Percentiles rank a stretch among this genome's conserved stretches.
Evolutionary conservation across 1,284 basidiomycete genomes (phyloP).

Genomic region (Pseudozyma sp.): DNA sequence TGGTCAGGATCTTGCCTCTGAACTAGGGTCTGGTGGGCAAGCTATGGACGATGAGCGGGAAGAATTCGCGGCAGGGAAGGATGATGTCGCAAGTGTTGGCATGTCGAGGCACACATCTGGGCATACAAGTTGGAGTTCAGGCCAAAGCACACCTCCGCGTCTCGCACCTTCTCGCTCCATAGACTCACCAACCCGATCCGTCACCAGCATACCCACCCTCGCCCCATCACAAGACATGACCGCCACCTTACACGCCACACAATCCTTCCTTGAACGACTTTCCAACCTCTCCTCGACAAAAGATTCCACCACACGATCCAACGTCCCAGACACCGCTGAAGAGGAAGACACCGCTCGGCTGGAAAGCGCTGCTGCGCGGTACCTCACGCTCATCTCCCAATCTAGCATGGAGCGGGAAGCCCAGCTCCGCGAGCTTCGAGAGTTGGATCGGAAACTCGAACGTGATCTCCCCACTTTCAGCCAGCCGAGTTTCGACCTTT

Average conservation of each 20-base stretch:
- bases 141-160: too few species aligned
- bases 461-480: conserved; percentile 8
- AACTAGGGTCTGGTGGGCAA: conserved; percentile 1
- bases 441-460: conserved; percentile 19
- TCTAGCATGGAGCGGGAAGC: conserved; percentile 28
- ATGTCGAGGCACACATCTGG: too few species aligned
- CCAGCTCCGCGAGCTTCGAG: conserved; percentile 49
- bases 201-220: too few species aligned
- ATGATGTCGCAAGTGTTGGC: too few species aligned
- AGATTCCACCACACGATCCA: too few species aligned
- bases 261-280: conserved; percentile 1
- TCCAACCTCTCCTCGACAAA: conserved; percentile 1
- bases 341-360: conserved; percentile 28
- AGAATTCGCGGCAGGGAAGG: too few species aligned
- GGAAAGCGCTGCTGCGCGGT: conserved; percentile 16
- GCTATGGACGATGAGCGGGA: too few species aligned
- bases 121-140: too few species aligned
- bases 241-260: too few species aligned
- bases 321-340: not conserved
- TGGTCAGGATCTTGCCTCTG: conserved; percentile 11
- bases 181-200: not conserved
- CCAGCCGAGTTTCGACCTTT: not conserved
- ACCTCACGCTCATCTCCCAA: conserved; percentile 34
- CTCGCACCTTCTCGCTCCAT: not conserved
- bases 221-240: not conserved